Conservation (phyloP, 768 basidiomycete genomes). For the Tulasnella sp. region DNA sequence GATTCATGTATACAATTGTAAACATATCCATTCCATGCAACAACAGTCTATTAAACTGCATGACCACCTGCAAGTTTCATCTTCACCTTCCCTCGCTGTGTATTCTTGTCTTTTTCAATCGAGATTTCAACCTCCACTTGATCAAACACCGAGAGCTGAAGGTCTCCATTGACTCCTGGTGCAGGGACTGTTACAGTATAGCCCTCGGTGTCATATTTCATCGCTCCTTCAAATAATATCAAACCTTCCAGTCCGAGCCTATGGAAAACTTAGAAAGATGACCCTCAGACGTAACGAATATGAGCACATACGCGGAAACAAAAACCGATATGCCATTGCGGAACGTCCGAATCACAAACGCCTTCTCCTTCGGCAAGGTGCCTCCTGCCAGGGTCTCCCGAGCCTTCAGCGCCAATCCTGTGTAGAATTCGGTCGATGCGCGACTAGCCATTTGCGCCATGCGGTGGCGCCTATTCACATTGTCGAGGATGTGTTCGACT, state of each 20-base stretch:
- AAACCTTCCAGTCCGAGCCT: slow-evolving; percentile 93
- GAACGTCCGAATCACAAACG: slow-evolving; percentile 91
- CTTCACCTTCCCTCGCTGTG: slow-evolving; percentile 83
- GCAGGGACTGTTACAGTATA: slow-evolving; percentile 74
- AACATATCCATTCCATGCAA: too few species aligned
- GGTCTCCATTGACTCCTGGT: slow-evolving; percentile 41
- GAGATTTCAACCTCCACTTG: slow-evolving; percentile 86
- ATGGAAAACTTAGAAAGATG: slow-evolving; percentile 19
- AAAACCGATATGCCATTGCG: slow-evolving; percentile 96
- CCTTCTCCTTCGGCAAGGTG: slow-evolving; percentile 55
- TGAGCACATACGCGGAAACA: slow-evolving; percentile 71
- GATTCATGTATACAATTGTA: too few species aligned
- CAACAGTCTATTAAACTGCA: too few species aligned
- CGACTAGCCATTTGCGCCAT: slow-evolving; percentile 98
- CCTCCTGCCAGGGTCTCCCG: slow-evolving; percentile 44
- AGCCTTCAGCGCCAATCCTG: slow-evolving; percentile 83
- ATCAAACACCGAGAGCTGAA: slow-evolving; percentile 84
- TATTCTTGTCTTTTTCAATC: slow-evolving; percentile 93
- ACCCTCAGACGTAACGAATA: neutral
- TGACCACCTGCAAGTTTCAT: slow-evolving; percentile 54
- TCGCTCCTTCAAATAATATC: slow-evolving; percentile 88
- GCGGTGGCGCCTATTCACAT: slow-evolving; percentile 87
- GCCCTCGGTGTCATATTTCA: slow-evolving; percentile 85
- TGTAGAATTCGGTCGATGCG: slow-evolving; percentile 96
- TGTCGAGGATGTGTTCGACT: slow-evolving; percentile 79